Evolutionary conservation across 805 yeast genomes (phyloP), one percentile per base, ranked within the genome.

Genomic region (Candida jianshihensis): DNA sequence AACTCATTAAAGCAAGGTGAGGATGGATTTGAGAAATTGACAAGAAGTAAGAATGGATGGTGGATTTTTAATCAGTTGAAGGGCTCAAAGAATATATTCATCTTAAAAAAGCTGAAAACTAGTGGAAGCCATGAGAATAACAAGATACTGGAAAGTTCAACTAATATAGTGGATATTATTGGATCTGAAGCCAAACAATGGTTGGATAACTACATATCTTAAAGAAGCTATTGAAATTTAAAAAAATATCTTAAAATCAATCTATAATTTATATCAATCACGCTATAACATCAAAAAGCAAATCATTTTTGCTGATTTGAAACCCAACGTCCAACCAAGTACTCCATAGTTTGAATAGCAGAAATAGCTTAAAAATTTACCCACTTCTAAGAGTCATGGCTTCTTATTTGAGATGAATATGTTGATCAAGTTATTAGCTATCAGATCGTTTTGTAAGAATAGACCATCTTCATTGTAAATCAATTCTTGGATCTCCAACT

Each of bases 101-200:
- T 49, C 5, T 15, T 48, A 10, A 49, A 48, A 33, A 49, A 40
- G 35, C 42, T 44, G 40, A 40, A 37, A 34, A 31, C 38, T 25
- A 5, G 17, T 21, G 36, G 31, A 20, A 40, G 30, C 17, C 21
- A 29, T 11, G 8, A 17, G 6, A 10, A 30, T 18, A 20, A 30
- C 14, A 19, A 20, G n/a, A 25, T 48, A 12, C 30, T 47, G 15
- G 48, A 48, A 26, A 41, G 36, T 12, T 44, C 50, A 5, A 48
- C 51, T 8, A 48, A 41, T 30, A 34, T 48, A 10, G 30, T 41
- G 13, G 47, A 36, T 19, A 41, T 43, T 9, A 43, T 51, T 20
- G 56, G 56, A 0, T 34, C 19, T 9, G 54, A 51, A 16, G 54
- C 51, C 0, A 42, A 44, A 21, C 28, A 35, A 17, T 51, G 53